Conservation (phyloP, 83 land plant species). For the Thuja plicata region DNA sequence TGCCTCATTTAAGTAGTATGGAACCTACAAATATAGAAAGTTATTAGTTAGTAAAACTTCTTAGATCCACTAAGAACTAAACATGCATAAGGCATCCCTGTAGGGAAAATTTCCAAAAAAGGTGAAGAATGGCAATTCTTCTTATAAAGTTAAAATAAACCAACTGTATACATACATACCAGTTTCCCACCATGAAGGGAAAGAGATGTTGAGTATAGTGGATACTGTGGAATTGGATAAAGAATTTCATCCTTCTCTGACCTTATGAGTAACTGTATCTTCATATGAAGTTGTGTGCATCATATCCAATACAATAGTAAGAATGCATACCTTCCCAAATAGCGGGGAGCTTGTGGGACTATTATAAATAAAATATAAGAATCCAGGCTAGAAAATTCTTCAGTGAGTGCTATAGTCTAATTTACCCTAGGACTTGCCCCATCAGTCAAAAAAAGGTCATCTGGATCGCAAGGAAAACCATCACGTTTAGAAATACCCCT, state of each 20-base stretch:
- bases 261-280: conserved; percentile 95
- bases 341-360: not conserved
- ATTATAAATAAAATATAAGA: not conserved
- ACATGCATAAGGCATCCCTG: not conserved
- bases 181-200: no score
- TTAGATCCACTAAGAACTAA: not conserved
- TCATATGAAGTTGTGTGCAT: conserved; percentile 82
- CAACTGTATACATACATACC: no score
- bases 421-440: conserved; percentile 96
- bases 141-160: no score
- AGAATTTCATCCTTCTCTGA: no score
- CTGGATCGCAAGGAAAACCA: no score
- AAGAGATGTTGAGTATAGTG: no score
- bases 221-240: no score
- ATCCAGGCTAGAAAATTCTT: not conserved
- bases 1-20: conserved; percentile 92
- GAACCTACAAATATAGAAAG: conserved; percentile 58
- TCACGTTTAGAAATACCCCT: no score
- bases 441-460: conserved; percentile 79
- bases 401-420: not conserved
- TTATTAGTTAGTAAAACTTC: not conserved
- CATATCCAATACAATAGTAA: conserved; percentile 6
- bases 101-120: no score
- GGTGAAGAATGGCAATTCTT: no score
- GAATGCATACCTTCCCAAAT: not conserved